A percentile compares a stretch with the other conserved stretches of the same genome.
phyloP scores from a whole-genome alignment of 495 filamentous ascomycete genomes.

The Tetracladium marchalianum region DNA sequence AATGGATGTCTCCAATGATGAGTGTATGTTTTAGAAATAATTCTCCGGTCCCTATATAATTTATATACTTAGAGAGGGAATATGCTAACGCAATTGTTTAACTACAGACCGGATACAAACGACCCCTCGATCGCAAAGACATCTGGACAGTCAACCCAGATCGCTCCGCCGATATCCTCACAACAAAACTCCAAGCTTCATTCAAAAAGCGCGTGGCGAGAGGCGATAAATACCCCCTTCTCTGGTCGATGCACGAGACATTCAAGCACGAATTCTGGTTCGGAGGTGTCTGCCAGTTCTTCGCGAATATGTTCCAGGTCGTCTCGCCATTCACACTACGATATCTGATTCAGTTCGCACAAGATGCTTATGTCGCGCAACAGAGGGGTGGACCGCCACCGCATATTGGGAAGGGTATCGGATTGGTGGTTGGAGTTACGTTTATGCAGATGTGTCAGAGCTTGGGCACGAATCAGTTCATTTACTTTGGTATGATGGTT shows the following conservation, averaged over 20 bases:
- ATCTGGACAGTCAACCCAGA: conserved; percentile 81
- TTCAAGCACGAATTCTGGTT: conserved; percentile 80
- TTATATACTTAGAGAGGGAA: conserved; percentile 5
- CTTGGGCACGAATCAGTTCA: conserved; percentile 67
- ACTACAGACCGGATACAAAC: conserved; percentile 62
- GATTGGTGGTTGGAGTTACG: conserved; percentile 66
- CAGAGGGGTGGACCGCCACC: conserved; percentile 38
- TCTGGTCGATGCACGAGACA: conserved; percentile 78
- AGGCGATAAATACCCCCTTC: conserved; percentile 63
- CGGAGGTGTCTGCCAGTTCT: conserved; percentile 68
- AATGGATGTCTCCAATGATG: conserved; percentile 65
- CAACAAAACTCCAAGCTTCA: conserved; percentile 49
- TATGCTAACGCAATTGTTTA: neutral
- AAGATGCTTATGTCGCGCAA: conserved; percentile 57
- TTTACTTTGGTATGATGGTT: conserved; percentile 72
- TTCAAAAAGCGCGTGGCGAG: conserved; percentile 55
- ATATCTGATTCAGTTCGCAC: conserved; percentile 72
- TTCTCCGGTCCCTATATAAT: conserved; percentile 1
- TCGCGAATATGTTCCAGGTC: conserved; percentile 58
- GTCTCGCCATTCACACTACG: conserved; percentile 64
- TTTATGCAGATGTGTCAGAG: conserved; percentile 66
- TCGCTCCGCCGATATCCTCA: conserved; percentile 57
- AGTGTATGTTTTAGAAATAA: conserved; percentile 29
- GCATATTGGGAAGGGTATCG: conserved; percentile 55
- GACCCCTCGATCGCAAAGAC: conserved; percentile 73